Conservation (phyloP, 2,329 filamentous ascomycete species). For the Dactylella cylindrospora region DNA sequence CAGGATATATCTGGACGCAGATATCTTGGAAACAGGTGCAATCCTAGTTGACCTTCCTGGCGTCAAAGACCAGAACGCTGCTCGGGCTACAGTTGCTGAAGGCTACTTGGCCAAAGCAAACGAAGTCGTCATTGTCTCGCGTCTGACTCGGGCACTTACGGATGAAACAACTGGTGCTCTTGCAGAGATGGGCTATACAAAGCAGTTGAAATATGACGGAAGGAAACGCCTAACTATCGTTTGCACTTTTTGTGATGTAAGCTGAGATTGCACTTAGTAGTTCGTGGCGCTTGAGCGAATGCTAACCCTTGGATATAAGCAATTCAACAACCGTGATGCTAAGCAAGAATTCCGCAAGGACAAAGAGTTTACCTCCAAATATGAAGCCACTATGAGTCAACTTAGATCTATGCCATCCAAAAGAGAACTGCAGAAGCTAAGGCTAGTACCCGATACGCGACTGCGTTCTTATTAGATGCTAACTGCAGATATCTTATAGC, state of each 20-base stretch:
- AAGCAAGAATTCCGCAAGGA: constrained; percentile 15
- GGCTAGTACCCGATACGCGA: too few relatives aligned
- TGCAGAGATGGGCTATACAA: constrained; percentile 27
- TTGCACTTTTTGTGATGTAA: constrained; percentile 26
- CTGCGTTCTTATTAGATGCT: too few relatives aligned
- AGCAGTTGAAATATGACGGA: constrained; percentile 19
- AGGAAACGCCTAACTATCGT: constrained; percentile 28
- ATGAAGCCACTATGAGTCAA: constrained; percentile 2
- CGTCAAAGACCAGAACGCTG: constrained; percentile 27
- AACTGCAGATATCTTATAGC: too few relatives aligned
- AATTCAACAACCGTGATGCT: constrained; percentile 12
- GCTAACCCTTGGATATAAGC: constrained; percentile 2
- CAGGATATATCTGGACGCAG: constrained; percentile 27
- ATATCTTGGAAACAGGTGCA: constrained; percentile 7
- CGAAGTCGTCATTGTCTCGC: constrained; percentile 29
- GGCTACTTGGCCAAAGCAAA: constrained; percentile 20
- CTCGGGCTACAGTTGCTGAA: constrained; percentile 18
- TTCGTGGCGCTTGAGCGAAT: not conserved
- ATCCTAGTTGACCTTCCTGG: constrained; percentile 31
- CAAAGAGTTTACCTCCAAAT: constrained; percentile 8
- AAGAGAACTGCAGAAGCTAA: constrained; percentile 1
- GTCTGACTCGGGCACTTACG: constrained; percentile 10
- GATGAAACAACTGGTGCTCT: constrained; percentile 12
- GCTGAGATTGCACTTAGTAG: not conserved
- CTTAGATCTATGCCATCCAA: not conserved